These are phyloP conservation scores for Fragilariopsis cylindrus DNA, from an alignment of 108 stramenopile species.

Conservation along the genomic window DNA sequence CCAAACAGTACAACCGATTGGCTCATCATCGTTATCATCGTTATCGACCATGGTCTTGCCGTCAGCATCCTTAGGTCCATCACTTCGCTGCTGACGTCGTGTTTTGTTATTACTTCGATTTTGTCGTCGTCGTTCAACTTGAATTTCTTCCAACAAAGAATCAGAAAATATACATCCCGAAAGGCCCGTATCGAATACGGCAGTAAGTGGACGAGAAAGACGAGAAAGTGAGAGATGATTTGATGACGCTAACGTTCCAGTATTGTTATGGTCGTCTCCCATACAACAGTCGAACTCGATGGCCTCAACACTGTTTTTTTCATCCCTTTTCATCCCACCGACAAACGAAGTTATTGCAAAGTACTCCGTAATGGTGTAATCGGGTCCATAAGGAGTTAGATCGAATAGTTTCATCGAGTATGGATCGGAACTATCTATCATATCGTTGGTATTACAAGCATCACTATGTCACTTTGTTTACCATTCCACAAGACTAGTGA, in stretches of 20 bases:
- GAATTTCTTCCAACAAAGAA: slow-evolving; percentile 26
- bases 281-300: background rate
- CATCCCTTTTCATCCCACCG: background rate
- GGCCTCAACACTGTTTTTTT: background rate
- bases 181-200: slow-evolving; percentile 43
- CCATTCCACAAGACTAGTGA: slow-evolving; percentile 7
- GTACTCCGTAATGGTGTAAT: slow-evolving; percentile 42
- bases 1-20: slow-evolving; percentile 8
- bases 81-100: background rate
- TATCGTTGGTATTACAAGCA: background rate
- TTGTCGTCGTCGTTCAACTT: background rate
- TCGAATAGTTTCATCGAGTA: slow-evolving; percentile 29
- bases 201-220: slow-evolving; percentile 30
- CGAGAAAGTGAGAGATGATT: too few relatives aligned
- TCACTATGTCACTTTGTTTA: background rate
- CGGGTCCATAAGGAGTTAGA: slow-evolving; percentile 31
- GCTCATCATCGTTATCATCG: background rate
- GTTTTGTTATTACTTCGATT: background rate
- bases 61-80: background rate
- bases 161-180: slow-evolving; percentile 50
- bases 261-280: background rate
- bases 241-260: background rate
- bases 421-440: background rate
- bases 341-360: slow-evolving; percentile 22
- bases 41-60: too few relatives aligned